A percentile compares a stretch with the other conserved stretches of the same genome.
Evolutionary conservation across 139 green algal species (phyloP).

Genomic region (Eudorina sp.): DNA sequence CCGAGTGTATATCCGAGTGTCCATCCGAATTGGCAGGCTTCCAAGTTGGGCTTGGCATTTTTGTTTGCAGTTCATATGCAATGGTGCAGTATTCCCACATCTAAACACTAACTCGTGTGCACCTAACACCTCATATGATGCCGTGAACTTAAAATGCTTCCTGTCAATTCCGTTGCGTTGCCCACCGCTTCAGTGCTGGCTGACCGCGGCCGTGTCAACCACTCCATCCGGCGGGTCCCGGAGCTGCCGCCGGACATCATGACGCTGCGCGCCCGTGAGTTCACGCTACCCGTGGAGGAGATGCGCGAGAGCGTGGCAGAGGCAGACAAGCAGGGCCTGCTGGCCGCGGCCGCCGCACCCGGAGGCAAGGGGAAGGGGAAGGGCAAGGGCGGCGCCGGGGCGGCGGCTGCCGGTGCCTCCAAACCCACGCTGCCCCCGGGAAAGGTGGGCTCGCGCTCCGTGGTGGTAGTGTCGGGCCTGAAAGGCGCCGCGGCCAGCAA

Average conservation of each 20-base stretch:
- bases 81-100: too few species aligned
- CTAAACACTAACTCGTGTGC: too few species aligned
- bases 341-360: neutral
- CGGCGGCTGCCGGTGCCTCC: neutral
- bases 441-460: neutral
- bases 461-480: conserved; percentile 16
- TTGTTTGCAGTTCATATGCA: too few species aligned
- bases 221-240: conserved; percentile 20
- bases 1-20: too few species aligned
- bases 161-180: too few species aligned
- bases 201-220: conserved; percentile 16
- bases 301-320: conserved; percentile 39
- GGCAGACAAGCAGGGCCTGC: conserved; percentile 30
- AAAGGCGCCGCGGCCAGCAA: neutral
- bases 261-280: conserved; percentile 26
- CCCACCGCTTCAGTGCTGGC: conserved; percentile 44
- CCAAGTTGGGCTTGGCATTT: too few species aligned
- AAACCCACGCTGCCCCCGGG: neutral
- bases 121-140: too few species aligned
- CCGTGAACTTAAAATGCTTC: too few species aligned
- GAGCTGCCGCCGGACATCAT: conserved; percentile 11
- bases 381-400: neutral
- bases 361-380: conserved; percentile 6
- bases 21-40: too few species aligned
- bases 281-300: conserved; percentile 12